Evolutionary conservation across 2,329 filamentous ascomycete species (phyloP).

Genomic region (Botryotinia narcissicola): DNA sequence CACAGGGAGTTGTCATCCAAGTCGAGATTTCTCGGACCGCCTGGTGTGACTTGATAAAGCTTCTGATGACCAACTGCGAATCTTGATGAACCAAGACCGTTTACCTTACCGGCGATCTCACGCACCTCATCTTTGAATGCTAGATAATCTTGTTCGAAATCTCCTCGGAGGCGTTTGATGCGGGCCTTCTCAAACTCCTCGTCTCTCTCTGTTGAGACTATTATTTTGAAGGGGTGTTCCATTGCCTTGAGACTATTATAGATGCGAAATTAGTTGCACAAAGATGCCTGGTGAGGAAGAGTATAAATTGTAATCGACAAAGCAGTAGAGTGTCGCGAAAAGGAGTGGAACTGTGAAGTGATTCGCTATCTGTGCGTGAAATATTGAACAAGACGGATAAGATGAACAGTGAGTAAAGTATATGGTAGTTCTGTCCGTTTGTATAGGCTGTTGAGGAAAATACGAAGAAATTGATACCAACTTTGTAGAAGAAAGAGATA

Average conservation of each 20-base stretch:
- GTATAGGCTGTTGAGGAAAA: neutral
- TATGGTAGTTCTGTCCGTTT: neutral
- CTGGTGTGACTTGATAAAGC: slow-evolving; percentile 1
- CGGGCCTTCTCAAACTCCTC: slow-evolving; percentile 1
- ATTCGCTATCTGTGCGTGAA: neutral
- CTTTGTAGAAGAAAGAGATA: neutral
- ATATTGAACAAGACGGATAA: neutral
- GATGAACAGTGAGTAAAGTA: neutral
- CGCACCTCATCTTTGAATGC: neutral
- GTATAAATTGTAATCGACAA: neutral
- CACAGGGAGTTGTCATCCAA: slow-evolving; percentile 4
- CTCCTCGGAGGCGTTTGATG: neutral
- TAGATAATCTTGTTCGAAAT: neutral
- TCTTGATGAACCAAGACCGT: slow-evolving; percentile 4
- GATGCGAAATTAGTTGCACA: neutral
- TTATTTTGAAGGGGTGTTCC: neutral
- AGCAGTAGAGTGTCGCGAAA: too few species aligned
- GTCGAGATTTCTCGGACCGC: slow-evolving; percentile 12
- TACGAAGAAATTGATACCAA: neutral
- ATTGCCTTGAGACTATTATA: neutral
- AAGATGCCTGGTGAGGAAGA: neutral
- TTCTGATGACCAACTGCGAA: neutral
- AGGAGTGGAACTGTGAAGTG: neutral
- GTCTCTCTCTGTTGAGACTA: neutral
- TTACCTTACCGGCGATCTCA: neutral